Conservation (phyloP, 2,329 filamentous ascomycete species). For the Pestalotiopsis sp. region DNA sequence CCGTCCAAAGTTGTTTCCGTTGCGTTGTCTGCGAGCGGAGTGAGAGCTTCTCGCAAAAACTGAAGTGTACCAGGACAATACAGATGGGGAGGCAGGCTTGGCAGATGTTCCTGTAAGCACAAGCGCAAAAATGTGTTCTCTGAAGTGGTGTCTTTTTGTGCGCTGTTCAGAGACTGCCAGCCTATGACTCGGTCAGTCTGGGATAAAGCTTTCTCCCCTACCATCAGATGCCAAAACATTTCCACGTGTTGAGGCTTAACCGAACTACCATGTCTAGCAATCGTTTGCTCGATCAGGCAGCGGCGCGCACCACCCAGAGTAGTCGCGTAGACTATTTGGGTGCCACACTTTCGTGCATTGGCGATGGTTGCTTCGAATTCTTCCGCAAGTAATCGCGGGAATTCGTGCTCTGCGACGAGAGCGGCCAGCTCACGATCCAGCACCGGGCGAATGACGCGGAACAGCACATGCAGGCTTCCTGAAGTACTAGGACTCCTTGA, state of each 20-base stretch:
- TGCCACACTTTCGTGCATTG: conserved; percentile 39
- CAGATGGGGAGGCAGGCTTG: conserved; percentile 53
- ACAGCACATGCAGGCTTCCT: conserved; percentile 71
- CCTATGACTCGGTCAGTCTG: conserved; percentile 62
- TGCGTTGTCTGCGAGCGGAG: conserved; percentile 45
- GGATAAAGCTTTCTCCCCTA: conserved; percentile 63
- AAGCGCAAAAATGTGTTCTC: conserved; percentile 56
- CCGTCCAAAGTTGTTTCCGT: conserved; percentile 50
- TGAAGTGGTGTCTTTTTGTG: conserved; percentile 40
- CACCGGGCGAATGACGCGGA: conserved; percentile 46
- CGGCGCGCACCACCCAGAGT: conserved; percentile 52
- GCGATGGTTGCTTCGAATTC: conserved; percentile 61
- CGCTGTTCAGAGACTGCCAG: conserved; percentile 65
- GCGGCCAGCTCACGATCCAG: conserved; percentile 51
- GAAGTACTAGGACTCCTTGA: conserved; percentile 63
- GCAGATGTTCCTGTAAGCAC: conserved; percentile 58
- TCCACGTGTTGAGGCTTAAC: conserved; percentile 63
- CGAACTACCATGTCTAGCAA: conserved; percentile 59
- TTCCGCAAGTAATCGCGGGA: conserved; percentile 62
- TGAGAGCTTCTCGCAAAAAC: conserved; percentile 57
- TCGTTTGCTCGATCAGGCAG: conserved; percentile 57
- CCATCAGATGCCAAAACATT: conserved; percentile 70
- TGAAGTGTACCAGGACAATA: conserved; percentile 64
- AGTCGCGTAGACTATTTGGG: conserved; percentile 46
- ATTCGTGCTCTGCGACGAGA: conserved; percentile 60